A percentile compares a stretch with the other conserved stretches of the same genome.
phyloP scores from a whole-genome alignment of 2,329 filamentous ascomycete genomes.

The Stemphylium beticola region DNA sequence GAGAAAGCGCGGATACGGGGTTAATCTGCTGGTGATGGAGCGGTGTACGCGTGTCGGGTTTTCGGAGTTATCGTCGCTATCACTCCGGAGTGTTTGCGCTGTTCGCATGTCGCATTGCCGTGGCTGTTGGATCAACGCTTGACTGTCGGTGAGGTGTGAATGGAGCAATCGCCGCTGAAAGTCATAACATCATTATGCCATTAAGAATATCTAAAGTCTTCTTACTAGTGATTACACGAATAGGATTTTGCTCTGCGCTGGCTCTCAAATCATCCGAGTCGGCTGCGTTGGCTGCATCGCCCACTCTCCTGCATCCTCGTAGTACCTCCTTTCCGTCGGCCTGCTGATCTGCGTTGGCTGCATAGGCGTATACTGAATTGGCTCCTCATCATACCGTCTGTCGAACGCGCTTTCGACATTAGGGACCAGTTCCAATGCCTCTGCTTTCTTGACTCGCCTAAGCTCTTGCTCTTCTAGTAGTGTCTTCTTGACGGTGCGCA shows the following conservation, averaged over 20 bases:
- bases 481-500: slow-evolving; percentile 41
- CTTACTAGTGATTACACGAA: not conserved
- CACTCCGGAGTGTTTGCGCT: no score
- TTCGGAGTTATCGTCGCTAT: no score
- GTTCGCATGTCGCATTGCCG: no score
- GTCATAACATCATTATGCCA: slow-evolving; percentile 24
- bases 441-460: slow-evolving; percentile 26
- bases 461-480: slow-evolving; percentile 43
- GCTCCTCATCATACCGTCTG: slow-evolving; percentile 26
- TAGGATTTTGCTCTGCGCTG: not conserved
- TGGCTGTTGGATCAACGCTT: no score
- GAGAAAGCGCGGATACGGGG: no score
- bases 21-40: no score
- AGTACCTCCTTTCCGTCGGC: slow-evolving; percentile 8
- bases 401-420: slow-evolving; percentile 27
- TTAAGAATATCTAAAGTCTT: slow-evolving; percentile 13
- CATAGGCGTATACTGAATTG: slow-evolving; percentile 21
- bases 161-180: not conserved
- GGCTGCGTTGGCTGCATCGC: slow-evolving; percentile 28
- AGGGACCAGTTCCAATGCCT: slow-evolving; percentile 25
- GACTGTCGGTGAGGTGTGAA: no score
- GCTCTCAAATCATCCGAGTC: slow-evolving; percentile 22
- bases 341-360: slow-evolving; percentile 22
- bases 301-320: slow-evolving; percentile 14
- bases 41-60: no score